These are phyloP conservation scores for Solanum lycopersicoides DNA, from an alignment of 257 asterid genomes.

Conservation along the genomic window DNA sequence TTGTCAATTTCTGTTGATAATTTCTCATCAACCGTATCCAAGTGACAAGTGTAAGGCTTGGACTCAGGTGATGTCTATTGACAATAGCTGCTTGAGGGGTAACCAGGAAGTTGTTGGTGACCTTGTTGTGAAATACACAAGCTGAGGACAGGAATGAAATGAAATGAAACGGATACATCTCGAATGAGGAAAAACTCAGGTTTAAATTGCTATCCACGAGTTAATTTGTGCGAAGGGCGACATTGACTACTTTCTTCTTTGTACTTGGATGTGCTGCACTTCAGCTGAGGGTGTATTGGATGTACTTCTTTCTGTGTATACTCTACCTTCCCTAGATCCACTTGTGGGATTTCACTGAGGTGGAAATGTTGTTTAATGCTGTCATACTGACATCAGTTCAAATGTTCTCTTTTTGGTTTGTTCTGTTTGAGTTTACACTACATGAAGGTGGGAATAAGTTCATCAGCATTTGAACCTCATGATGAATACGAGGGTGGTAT, in stretches of 20 bases:
- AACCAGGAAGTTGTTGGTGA: background rate
- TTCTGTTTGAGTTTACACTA: background rate
- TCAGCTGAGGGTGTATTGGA: background rate
- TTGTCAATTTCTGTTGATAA: background rate
- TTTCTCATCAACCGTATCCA: background rate
- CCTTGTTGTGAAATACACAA: background rate
- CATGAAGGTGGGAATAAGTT: background rate
- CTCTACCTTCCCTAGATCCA: background rate
- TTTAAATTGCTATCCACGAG: background rate
- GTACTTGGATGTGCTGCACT: background rate
- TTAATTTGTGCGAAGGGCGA: background rate
- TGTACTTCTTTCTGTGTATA: background rate
- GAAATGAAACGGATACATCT: background rate
- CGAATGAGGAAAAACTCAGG: background rate
- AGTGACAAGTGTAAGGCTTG: background rate
- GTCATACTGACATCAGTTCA: background rate
- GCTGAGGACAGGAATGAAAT: background rate
- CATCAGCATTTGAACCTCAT: background rate
- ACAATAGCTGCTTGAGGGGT: background rate
- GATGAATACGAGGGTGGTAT: background rate
- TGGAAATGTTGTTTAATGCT: background rate
- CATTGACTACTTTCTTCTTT: background rate
- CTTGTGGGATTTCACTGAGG: background rate
- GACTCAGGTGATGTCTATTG: background rate
- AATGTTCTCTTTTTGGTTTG: background rate